Conservation (phyloP, 768 basidiomycete genomes). For the Gyrodon lividus region DNA sequence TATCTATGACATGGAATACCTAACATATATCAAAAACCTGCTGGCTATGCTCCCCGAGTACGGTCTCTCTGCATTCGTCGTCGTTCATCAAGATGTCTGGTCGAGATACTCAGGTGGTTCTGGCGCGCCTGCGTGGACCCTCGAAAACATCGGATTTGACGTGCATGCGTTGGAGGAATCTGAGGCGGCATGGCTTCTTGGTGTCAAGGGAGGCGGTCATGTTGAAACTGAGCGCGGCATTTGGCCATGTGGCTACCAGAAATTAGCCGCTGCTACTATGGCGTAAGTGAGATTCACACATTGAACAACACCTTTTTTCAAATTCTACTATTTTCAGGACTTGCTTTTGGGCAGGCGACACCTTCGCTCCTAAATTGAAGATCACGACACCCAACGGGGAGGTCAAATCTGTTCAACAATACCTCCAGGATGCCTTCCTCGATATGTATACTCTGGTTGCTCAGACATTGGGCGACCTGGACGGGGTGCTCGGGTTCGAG, state of each 20-base stretch:
- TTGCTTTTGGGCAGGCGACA: slow-evolving; percentile 90
- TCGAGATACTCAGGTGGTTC: slow-evolving; percentile 93
- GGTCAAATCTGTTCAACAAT: slow-evolving; percentile 69
- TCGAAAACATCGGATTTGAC: slow-evolving; percentile 85
- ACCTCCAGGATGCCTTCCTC: slow-evolving; percentile 79
- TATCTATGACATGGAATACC: slow-evolving; percentile 79
- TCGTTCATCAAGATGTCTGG: slow-evolving; percentile 94
- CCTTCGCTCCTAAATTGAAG: slow-evolving; percentile 74
- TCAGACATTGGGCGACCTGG: slow-evolving; percentile 65
- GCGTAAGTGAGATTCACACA: slow-evolving; percentile 49
- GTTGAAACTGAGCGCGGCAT: slow-evolving; percentile 76
- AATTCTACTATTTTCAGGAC: slow-evolving; percentile 49
- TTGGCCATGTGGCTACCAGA: slow-evolving; percentile 95
- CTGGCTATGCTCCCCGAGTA: slow-evolving; percentile 70
- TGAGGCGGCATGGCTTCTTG: slow-evolving; percentile 84
- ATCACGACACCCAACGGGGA: slow-evolving; percentile 47
- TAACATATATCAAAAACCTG: slow-evolving; percentile 72
- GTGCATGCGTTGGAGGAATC: slow-evolving; percentile 74
- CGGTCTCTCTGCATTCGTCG: slow-evolving; percentile 71
- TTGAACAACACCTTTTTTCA: neutral
- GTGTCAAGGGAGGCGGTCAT: slow-evolving; percentile 75
- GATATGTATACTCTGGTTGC: slow-evolving; percentile 73
- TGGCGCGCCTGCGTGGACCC: slow-evolving; percentile 95
- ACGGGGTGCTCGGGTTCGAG: slow-evolving; percentile 88
- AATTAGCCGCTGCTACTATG: slow-evolving; percentile 91